Evolutionary conservation across 345 rosid species (phyloP), one percentile per base, ranked within the genome.

Genomic region (Passiflora organensis): DNA sequence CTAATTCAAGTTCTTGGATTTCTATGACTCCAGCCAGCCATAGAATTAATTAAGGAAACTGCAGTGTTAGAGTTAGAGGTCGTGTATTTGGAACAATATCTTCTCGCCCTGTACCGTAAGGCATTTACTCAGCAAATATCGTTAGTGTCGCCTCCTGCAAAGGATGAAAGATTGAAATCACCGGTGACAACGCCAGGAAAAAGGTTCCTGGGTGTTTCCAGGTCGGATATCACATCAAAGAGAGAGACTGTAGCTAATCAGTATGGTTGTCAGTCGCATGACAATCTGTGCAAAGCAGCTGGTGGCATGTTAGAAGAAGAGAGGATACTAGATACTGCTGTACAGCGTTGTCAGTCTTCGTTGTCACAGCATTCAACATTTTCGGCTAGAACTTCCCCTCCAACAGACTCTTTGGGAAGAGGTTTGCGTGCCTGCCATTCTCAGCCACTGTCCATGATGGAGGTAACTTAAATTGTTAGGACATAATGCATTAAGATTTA

Each of bases 31-130:
- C 82, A 93, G 96, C 82, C 91, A 22, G 91, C 95, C 58, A 80
- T 77, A 46, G 85, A 89, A 64, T 61, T 93, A 59, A 89, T 93
- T 52, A 93, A 80, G 74, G 97, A 89, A 68, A 83, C 85, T 23
- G 85, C 96, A 0, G 88, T 84, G 32, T 67, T 93, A 32, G 97
- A 93, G 77, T 68, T 86, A 79, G 99, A 93, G 78, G 97, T 93
- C 25, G 86, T 80, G 43, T 68, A 89, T 72, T 65, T 93, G 69
- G 99, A 93, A 43, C 97, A 89, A 41, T 80, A 86, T 66, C 99
- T 93, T 75, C 95, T 93, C 50, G 80, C 89, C 1, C 65, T 93
- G 47, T 93, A 93, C 62, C 75, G 99, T 12, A 83, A 79, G 66
- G 89, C 89, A 32, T 93, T 93, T 80, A 94, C 84, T 63, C 86